Evolutionary conservation across 1,284 basidiomycete species (phyloP), one percentile per base, ranked within the genome.

Genomic region (Ganoderma resinaceum): DNA sequence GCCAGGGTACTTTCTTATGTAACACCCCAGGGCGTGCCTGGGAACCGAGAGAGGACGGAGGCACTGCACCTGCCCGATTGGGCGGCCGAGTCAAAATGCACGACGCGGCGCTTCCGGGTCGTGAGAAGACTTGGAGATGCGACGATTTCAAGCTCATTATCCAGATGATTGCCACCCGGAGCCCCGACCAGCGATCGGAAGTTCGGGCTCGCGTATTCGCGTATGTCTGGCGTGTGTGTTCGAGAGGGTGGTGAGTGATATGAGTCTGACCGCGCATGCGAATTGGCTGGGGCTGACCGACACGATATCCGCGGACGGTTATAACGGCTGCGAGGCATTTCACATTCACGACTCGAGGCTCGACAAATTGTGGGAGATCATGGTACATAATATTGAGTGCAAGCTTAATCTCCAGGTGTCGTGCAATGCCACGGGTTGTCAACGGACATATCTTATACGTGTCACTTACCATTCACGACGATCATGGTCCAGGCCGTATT

Each of bases 1-100:
- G 33, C n/a, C 35, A n/a, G 23, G 43, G 43, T 49, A 26, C 12
- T 23, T 37, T n/a, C 35, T n/a, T 37, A 58, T 23, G 29, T 55
- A 58, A 37, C 20, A 9, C 33, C 31, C 9, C n/a, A n/a, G 55
- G 55, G 12, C 20, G n/a, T 58, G 33, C 35, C 58, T 40, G 35
- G 33, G 20, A 20, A 4, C 31, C 33, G 55, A 23, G 37, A 33
- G 18, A 31, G 49, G 7, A 8, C 49, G 49, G 52, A 37, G 31
- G 33, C 55, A 20, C 58, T 60, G n/a, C 58, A 14, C 37, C 58
- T 60, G 55, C 55, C 55, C 33, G 33, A 58, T 58, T 18, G 3
- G 55, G 55, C n/a, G 11, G 55, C 55, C 55, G 55, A 58, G 55
- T n/a, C 55, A 57, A 57, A 35, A 57, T 35, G 29, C n/a, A 35